Conservation (phyloP, 169 alveolate species). For the Cryptosporidium bovis region DNA sequence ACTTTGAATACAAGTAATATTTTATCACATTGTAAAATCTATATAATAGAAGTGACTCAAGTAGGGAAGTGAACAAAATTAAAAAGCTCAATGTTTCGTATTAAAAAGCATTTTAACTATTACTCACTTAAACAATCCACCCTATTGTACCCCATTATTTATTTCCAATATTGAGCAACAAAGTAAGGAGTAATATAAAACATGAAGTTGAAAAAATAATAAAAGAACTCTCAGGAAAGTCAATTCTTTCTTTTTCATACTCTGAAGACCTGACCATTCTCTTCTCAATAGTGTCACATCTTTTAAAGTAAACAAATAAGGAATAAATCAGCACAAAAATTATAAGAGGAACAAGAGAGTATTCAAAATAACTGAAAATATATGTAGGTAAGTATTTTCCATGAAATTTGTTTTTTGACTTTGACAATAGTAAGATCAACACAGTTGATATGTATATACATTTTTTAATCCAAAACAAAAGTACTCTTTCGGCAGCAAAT, state of each 20-base stretch:
- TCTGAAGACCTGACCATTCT: slow-evolving; percentile 63
- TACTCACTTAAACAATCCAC: too few species aligned
- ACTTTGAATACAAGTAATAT: too few species aligned
- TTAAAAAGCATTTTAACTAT: too few species aligned
- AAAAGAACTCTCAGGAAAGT: slow-evolving; percentile 54
- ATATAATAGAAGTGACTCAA: too few species aligned
- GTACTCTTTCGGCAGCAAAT: slow-evolving; percentile 85
- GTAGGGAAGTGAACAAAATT: too few species aligned
- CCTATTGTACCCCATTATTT: too few species aligned
- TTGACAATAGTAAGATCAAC: slow-evolving; percentile 74
- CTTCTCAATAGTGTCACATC: slow-evolving; percentile 47
- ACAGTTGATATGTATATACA: slow-evolving; percentile 78
- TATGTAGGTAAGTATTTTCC: not conserved
- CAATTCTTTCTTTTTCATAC: slow-evolving; percentile 67
- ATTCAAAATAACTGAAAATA: slow-evolving; percentile 9
- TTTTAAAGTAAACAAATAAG: slow-evolving; percentile 19
- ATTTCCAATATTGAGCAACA: not conserved
- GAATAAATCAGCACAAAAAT: slow-evolving; percentile 24
- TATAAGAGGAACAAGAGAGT: slow-evolving; percentile 18
- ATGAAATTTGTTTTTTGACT: slow-evolving; percentile 38
- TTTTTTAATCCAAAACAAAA: slow-evolving; percentile 81
- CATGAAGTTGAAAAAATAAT: slow-evolving; percentile 44
- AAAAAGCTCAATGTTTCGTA: too few species aligned
- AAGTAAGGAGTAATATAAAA: slow-evolving; percentile 24
- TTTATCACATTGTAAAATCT: too few species aligned